Conservation (phyloP, 805 yeast species). For the Yarrowia divulgata region DNA sequence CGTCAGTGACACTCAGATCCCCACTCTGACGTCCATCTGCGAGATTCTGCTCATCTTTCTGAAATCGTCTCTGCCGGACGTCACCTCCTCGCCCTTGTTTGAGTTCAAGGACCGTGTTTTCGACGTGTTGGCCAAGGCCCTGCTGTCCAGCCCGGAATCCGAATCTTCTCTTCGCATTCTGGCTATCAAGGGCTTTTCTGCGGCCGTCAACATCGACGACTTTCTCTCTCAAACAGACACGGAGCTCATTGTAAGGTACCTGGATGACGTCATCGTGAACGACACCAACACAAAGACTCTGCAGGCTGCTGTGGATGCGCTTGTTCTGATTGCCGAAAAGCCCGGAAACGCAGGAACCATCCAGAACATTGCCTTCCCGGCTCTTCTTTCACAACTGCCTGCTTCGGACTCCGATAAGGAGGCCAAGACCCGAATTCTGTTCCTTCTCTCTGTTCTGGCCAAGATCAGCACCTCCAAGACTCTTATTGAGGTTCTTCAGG, state of each 20-base stretch:
- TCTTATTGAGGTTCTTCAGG: constrained; percentile 52
- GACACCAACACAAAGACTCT: constrained; percentile 62
- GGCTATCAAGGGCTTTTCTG: constrained; percentile 69
- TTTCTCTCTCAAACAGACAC: constrained; percentile 64
- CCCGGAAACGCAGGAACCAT: constrained; percentile 53
- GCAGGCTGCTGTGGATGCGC: constrained; percentile 61
- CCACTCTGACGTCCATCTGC: constrained; percentile 52
- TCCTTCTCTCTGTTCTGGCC: constrained; percentile 27
- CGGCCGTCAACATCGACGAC: constrained; percentile 57
- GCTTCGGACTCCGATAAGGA: constrained; percentile 47
- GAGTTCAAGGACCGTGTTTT: constrained; percentile 70
- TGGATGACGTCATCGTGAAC: constrained; percentile 65
- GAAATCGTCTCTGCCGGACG: constrained; percentile 53
- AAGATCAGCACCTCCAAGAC: constrained; percentile 40
- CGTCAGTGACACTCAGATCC: constrained; percentile 60
- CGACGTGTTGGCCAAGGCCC: constrained; percentile 69
- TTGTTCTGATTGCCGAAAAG: constrained; percentile 56
- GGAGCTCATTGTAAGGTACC: constrained; percentile 66
- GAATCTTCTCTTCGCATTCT: constrained; percentile 75
- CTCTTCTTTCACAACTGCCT: constrained; percentile 60
- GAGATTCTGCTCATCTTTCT: constrained; percentile 67
- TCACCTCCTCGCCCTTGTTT: constrained; percentile 49
- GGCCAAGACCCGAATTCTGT: constrained; percentile 15
- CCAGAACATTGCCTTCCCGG: constrained; percentile 61
- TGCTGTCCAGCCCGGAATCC: constrained; percentile 66